These are phyloP conservation scores for Colletotrichum magnum DNA, from an alignment of 2,329 filamentous ascomycete species.

Conservation along the genomic window DNA sequence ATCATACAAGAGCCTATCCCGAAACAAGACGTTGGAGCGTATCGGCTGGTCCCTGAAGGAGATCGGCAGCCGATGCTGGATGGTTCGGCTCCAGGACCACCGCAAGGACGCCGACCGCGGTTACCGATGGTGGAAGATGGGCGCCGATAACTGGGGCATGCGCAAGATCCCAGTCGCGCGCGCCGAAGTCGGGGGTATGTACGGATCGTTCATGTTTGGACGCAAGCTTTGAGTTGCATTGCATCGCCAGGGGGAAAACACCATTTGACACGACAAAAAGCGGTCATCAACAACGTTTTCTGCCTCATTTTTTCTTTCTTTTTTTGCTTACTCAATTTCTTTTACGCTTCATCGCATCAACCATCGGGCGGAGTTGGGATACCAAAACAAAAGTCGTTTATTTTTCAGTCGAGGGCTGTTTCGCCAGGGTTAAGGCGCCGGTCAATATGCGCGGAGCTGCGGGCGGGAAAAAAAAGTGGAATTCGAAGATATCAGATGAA, in stretches of 20 bases:
- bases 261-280: slow-evolving; percentile 25
- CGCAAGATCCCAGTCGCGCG: slow-evolving; percentile 91
- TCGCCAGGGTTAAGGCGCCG: slow-evolving; percentile 5
- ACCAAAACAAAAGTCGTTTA: slow-evolving; percentile 26
- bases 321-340: neutral
- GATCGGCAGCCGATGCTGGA: slow-evolving; percentile 75
- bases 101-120: slow-evolving; percentile 68
- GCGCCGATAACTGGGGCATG: slow-evolving; percentile 87
- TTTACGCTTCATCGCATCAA: neutral
- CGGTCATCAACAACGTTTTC: slow-evolving; percentile 18
- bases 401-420: slow-evolving; percentile 17
- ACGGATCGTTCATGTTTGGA: slow-evolving; percentile 80
- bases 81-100: slow-evolving; percentile 69
- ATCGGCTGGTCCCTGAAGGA: slow-evolving; percentile 81
- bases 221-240: slow-evolving; percentile 62
- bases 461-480: slow-evolving; percentile 5
- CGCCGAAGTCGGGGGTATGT: slow-evolving; percentile 94
- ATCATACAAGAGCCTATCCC: slow-evolving; percentile 74
- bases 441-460: slow-evolving; percentile 29
- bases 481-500: slow-evolving; percentile 11
- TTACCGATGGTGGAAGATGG: slow-evolving; percentile 83
- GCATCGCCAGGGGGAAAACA: neutral
- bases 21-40: slow-evolving; percentile 71
- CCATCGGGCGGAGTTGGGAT: slow-evolving; percentile 38
- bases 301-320: neutral